Evolutionary conservation across 2,329 filamentous ascomycete species (phyloP), one percentile per base, ranked within the genome.

Genomic region (Colletotrichum sp.): DNA sequence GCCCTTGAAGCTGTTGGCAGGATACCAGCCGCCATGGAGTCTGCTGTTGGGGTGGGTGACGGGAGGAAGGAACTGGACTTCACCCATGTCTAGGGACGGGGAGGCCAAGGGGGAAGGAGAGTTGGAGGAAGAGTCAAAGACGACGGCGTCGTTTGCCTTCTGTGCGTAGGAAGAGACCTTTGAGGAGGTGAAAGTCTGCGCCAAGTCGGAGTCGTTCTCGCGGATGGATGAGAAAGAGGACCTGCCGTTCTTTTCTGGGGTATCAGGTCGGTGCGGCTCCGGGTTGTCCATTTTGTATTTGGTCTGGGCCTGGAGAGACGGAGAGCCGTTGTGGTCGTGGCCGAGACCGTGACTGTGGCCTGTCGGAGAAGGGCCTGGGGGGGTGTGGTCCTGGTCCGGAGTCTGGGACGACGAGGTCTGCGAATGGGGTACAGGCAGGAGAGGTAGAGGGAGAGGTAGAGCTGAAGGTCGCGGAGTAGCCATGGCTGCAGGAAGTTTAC

Each of bases 181-280:
- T 81, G 90, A 90, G 70, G 88, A 88, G 66, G 91, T 93, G 78
- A 93, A 93, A 71, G 89, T 90, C 85, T 93, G 92, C 72, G 90
- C 88, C 34, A 92, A 84, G 76, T 89, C 89, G 79, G 88, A 87
- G 80, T 91, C 90, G 82, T 90, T 89, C 85, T 92, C 91, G 77
- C 91, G 87, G 75, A 92, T 90, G 62, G 91, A 92, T 34, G 91
- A 92, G 84, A 92, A 92, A 74, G 91, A 92, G 34, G 89, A 89
- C 76, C 90, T 89, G 77, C 82, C 83, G 74, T 81, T 82, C 77
- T 83, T 84, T 78, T 86, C 83, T 69, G 83, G 83, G 64, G 84
- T 82, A 59, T 71, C 70, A 57, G 75, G 80, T 78, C 78, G 79
- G 69, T 76, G 78, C 36, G 61, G 78, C 77, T 79, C 80, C 64